Evolutionary conservation across 257 asterid species (phyloP), one percentile per base, ranked within the genome.

Genomic region (Fraxinus anomala): DNA sequence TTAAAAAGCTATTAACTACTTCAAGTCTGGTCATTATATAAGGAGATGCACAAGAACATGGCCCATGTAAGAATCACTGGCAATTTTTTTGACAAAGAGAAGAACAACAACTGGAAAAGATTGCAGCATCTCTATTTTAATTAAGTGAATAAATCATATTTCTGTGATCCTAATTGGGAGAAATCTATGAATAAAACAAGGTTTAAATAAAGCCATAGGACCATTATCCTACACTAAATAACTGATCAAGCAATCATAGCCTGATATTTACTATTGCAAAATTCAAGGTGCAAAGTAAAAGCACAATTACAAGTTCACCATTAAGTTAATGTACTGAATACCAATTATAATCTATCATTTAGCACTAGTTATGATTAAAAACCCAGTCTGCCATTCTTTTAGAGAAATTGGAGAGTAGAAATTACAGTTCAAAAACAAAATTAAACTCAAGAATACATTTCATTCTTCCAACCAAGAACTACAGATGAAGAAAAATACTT

Each of bases 231-330:
- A 33, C 68, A 42, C 73, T 70, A 37, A 28, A 74, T 65, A 34
- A 51, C 49, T 72, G 36, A 73, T 75, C 76, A 13, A 72, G 28
- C 34, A 63, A 23, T 44, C 68, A 68, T 36, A 26, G 26, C 42
- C 17, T 44, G 23, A 23, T 75, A 74, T 36, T 40, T 31, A n/a
- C 72, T 47, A 7, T 71, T 42, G 47, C 10, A 56, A 47, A 26
- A 70, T 61, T 19, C 59, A 67, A 66, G 47, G 54, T 63, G 81
- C 76, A 51, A 40, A 65, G 17, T 2, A 21, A 23, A 39, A 76
- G 83, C 73, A 44, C 40, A 12, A 70, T 65, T 81, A 68, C 40
- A 30, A 37, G 79, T 79, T 72, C 74, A 68, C 39, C 56, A 68
- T 23, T 33, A 70, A 56, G 67, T 54, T 75, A n/a, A 70, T 26